These are phyloP conservation scores for Amanita fuliginea DNA, from an alignment of 768 basidiomycete species.

Conservation along the genomic window DNA sequence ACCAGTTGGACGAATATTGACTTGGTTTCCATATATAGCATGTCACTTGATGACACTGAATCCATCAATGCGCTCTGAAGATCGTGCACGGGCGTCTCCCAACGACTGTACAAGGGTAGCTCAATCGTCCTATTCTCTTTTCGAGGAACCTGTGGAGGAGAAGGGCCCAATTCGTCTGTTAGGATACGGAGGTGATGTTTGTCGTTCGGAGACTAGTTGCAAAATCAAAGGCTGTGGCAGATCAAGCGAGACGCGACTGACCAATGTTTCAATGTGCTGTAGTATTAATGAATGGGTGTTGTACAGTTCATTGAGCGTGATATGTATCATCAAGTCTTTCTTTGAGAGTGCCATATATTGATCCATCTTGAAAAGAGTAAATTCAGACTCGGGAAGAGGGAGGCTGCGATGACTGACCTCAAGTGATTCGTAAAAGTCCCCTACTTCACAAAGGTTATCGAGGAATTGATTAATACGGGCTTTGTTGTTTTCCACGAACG, in stretches of 20 bases:
- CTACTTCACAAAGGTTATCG: constrained; percentile 95
- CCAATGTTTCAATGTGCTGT: constrained; percentile 91
- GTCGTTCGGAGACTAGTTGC: constrained; percentile 84
- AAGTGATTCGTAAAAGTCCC: constrained; percentile 97
- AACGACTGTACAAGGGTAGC: constrained; percentile 86
- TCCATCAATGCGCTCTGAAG: constrained; percentile 95
- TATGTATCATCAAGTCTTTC: constrained; percentile 97
- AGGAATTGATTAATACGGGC: constrained; percentile 95
- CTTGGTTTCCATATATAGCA: constrained; percentile 99
- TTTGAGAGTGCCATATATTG: constrained; percentile 99
- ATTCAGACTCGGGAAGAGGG: not conserved
- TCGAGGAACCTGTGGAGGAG: constrained; percentile 91
- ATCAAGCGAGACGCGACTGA: constrained; percentile 26
- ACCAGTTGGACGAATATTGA: constrained; percentile 98
- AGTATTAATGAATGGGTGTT: constrained; percentile 94
- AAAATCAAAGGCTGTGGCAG: not conserved
- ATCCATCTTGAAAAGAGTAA: constrained; percentile 66
- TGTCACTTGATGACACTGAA: constrained; percentile 93
- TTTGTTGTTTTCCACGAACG: constrained; percentile 98
- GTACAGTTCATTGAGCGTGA: constrained; percentile 97
- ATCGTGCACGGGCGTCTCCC: constrained; percentile 99
- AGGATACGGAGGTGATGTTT: constrained; percentile 95
- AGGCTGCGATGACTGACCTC: constrained; percentile 48
- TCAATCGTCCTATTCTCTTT: constrained; percentile 97
- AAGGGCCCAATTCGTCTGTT: constrained; percentile 90